These are phyloP conservation scores for Schoenoplectus tabernaemontani DNA, from an alignment of 202 grass and related monocot species.

Conservation along the genomic window DNA sequence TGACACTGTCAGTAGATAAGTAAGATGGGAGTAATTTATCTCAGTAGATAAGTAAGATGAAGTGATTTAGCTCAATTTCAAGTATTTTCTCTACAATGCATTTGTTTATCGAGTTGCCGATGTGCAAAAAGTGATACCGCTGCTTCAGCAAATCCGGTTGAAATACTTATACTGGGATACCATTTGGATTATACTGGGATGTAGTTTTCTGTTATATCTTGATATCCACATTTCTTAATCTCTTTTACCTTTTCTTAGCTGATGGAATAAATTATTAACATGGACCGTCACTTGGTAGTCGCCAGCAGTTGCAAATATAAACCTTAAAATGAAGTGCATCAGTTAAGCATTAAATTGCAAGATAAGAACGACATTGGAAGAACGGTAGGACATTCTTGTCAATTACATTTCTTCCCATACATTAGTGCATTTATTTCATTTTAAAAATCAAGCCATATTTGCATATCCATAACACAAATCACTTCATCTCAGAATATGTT, in stretches of 20 bases:
- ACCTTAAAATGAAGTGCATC: background rate
- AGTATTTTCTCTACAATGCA: background rate
- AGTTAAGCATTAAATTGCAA: background rate
- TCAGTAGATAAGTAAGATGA: background rate
- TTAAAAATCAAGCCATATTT: no score
- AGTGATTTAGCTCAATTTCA: background rate
- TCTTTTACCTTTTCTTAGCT: background rate
- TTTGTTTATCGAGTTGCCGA: background rate
- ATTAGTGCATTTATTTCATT: no score
- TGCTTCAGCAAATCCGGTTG: background rate
- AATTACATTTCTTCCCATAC: background rate
- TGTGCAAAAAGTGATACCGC: slow-evolving; percentile 44
- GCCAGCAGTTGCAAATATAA: background rate
- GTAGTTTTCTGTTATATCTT: background rate
- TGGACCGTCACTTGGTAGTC: background rate
- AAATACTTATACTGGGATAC: background rate
- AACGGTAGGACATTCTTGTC: background rate
- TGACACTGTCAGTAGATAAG: background rate
- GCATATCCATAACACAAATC: no score
- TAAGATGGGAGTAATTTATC: no score
- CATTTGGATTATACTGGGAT: background rate
- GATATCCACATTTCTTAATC: background rate
- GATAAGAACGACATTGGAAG: background rate
- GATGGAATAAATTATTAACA: background rate
- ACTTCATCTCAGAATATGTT: no score